Conservation (phyloP, 768 basidiomycete species). For the Serendipita vermifera region DNA sequence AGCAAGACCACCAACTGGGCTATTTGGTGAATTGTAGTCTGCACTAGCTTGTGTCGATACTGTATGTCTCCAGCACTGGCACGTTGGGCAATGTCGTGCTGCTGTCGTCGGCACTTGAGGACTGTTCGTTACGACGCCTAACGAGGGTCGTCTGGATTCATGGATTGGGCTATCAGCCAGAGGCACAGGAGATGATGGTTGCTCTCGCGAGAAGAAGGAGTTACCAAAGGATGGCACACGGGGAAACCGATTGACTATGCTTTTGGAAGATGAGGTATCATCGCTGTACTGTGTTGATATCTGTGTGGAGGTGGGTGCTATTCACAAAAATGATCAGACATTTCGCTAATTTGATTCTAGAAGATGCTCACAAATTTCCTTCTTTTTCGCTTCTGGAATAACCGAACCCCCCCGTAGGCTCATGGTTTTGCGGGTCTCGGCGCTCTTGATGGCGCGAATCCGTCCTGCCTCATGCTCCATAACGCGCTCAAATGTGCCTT, state of each 20-base stretch:
- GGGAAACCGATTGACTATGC: not conserved
- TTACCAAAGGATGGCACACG: not conserved
- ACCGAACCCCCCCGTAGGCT: not conserved
- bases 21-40: too few species aligned
- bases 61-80: conserved; percentile 1
- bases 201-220: not conserved
- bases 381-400: not conserved
- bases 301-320: too few species aligned
- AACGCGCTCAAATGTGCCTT: conserved; percentile 4
- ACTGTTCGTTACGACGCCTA: too few species aligned
- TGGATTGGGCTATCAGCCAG: not conserved
- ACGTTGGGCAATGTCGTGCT: not conserved
- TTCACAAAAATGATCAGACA: too few species aligned
- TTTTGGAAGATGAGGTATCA: not conserved
- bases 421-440: not conserved
- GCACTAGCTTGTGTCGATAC: not conserved
- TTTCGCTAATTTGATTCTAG: not conserved
- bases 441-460: not conserved
- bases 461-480: not conserved
- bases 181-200: not conserved
- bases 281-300: too few species aligned
- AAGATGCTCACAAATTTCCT: not conserved
- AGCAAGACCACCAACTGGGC: too few species aligned
- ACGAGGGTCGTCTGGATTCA: not conserved
- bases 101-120: not conserved